Evolutionary conservation across 306 rosid species (phyloP), one percentile per base, ranked within the genome.

Genomic region (Clitoria ternatea): DNA sequence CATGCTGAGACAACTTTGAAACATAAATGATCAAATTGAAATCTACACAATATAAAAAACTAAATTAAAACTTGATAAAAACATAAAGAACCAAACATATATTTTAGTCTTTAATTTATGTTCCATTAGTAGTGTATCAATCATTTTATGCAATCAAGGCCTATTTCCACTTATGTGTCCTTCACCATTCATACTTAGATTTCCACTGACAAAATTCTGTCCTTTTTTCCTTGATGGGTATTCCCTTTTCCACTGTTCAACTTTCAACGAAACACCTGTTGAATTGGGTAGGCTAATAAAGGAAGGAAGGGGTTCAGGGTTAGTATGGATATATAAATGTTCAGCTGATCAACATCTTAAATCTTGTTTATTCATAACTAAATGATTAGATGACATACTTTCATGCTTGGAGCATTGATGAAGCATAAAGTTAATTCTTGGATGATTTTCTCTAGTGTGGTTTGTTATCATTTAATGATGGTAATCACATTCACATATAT

Each of bases 371-470:
- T 63, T 23, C 40, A 12, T 44, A 36, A 45, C 9, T 33, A 30
- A 29, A 23, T 63, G 15, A 29, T 15, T 47, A 42, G 53, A 18
- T 55, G 43, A 37, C 6, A 1, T 40, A 29, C 45, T 20, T 61
- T 52, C 8, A 44, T 77, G 66, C 40, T 30, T 39, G 49, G 26
- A 48, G 40, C 45, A 18, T 43, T 26, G 53, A 67, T 26, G 53
- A 67, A 75, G 63, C 43, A 39, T 18, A 13, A 39, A 26, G 43
- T 53, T 32, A 66, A 36, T 33, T 26, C 10, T 29, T 53, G 44
- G 20, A 18, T 43, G 66, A 50, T 57, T 54, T 69, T 43, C n/a
- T 77, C 11, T 52, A 17, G 62, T 61, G 62, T 61, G 62, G 9
- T 52, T 50, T 9, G 48, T 35, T 20, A 18, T 14, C 1, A 43